These are phyloP conservation scores for Pterocarpus santalinus DNA, from an alignment of 306 rosid genomes.

Conservation along the genomic window DNA sequence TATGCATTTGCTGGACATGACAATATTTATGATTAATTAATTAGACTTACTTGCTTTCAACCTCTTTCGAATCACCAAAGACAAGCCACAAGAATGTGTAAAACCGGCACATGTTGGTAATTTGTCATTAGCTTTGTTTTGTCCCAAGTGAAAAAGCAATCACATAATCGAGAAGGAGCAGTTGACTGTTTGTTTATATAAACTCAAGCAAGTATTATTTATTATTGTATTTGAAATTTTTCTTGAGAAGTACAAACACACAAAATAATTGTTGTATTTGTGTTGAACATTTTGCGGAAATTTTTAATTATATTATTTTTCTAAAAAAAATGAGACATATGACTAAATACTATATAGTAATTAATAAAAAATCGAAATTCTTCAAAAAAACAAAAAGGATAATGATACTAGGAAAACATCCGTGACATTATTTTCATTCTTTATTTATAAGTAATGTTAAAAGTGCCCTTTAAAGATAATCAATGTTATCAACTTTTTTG, in stretches of 20 bases:
- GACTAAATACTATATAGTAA: too few species aligned
- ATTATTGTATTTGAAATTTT: neutral
- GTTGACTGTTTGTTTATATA: neutral
- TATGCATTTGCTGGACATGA: too few species aligned
- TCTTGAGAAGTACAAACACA: neutral
- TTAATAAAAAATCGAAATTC: too few species aligned
- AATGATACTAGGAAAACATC: too few species aligned
- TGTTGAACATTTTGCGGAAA: neutral
- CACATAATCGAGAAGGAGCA: neutral
- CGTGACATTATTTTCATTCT: too few species aligned
- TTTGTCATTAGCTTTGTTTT: neutral
- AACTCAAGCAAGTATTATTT: neutral
- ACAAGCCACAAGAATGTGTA: neutral
- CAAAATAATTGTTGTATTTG: neutral
- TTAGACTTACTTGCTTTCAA: neutral
- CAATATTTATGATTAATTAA: neutral
- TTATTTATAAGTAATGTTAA: too few species aligned
- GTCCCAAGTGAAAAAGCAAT: neutral
- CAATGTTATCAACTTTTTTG: too few species aligned
- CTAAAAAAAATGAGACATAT: too few species aligned
- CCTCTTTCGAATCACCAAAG: neutral
- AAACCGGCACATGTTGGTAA: conserved; percentile 13
- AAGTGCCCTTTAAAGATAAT: too few species aligned
- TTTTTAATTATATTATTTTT: neutral
- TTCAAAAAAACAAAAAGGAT: too few species aligned